Evolutionary conservation across 2,329 filamentous ascomycete species (phyloP), one percentile per base, ranked within the genome.

Genomic region (Sporothrix protearum): DNA sequence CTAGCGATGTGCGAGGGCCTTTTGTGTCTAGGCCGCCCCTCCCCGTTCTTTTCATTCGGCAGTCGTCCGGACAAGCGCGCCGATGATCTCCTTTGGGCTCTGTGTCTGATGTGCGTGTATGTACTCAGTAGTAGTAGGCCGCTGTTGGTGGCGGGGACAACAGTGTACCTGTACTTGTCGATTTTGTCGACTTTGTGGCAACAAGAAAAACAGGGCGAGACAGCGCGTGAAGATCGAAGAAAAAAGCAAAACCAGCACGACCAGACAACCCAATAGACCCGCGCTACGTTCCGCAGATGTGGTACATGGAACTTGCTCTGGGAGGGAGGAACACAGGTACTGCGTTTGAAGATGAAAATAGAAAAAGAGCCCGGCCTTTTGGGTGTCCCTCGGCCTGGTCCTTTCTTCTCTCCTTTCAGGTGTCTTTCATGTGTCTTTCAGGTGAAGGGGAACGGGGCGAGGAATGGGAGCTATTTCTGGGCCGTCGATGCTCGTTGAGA

Each of bases 141-240:
- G n/a, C 33, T 42, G 49, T 55, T 39, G 49, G 64, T 19, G 28
- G 45, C 28, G 47, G 47, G 45, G 28, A 9, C 4, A n/a, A 22
- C 28, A 22, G 7, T 53, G 19, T 51, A 25, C n/a, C 25, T 51
- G 49, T 51, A n/a, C 14, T 51, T 51, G 49, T 64, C 59, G 59
- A 45, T 36, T 45, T 25, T 25, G n/a, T 64, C 59, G 59, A 45
- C 59, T 64, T 64, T 64, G 59, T 64, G 59, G 59, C 59, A 39
- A n/a, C 57, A 53, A 19, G 6, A 22, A 68, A 47, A 68, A 42
- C 45, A 28, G 30, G 45, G 64, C 45, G 47, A 55, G 64, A 53
- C 9, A 28, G 45, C 47, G 30, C 64, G 59, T 10, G 22, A 25
- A 25, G 19, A 28, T 36, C n/a, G n/a, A 68, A 68, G 45, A 39